phyloP scores from a whole-genome alignment of 371 early-diverging fungal genomes.

The Sporodiniella umbellata region DNA sequence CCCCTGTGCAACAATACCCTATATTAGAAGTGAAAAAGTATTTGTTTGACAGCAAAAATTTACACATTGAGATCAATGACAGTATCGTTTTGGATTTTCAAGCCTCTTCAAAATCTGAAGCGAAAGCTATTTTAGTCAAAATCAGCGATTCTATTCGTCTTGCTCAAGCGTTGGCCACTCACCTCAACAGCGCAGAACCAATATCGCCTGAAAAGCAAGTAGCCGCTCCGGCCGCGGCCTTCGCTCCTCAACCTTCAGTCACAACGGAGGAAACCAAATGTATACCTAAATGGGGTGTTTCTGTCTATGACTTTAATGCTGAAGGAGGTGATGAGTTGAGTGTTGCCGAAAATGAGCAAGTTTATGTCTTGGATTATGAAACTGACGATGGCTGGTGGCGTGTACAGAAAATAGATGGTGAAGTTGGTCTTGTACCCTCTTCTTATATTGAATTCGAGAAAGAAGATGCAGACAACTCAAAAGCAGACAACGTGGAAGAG shows the following conservation, averaged over 20 bases:
- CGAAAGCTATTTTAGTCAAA: conserved; percentile 63
- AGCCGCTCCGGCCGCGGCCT: conserved; percentile 20
- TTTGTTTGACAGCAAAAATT: conserved; percentile 58
- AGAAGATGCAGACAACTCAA: conserved; percentile 21
- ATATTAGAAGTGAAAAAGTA: conserved; percentile 60
- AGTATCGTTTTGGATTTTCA: conserved; percentile 62
- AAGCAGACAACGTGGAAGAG: conserved; percentile 17
- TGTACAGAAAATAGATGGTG: conserved; percentile 41
- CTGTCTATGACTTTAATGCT: conserved; percentile 75
- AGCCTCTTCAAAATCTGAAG: conserved; percentile 65
- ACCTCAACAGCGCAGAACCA: conserved; percentile 1
- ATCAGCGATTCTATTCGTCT: conserved; percentile 56
- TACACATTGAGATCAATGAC: conserved; percentile 62
- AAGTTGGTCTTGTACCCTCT: conserved; percentile 55
- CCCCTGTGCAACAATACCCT: conserved; percentile 65
- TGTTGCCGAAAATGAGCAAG: conserved; percentile 69
- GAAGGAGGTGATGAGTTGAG: conserved; percentile 73
- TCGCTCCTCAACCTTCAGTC: conserved; percentile 5
- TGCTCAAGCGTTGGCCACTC: conserved; percentile 28
- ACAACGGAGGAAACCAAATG: conserved; percentile 22
- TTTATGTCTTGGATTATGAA: conserved; percentile 73
- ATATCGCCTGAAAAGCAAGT: conserved; percentile 6
- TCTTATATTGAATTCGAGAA: conserved; percentile 52
- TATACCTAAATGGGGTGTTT: conserved; percentile 63
- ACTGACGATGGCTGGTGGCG: conserved; percentile 80